Conservation (phyloP, 345 rosid genomes). For the Xanthoceras sorbifolium region DNA sequence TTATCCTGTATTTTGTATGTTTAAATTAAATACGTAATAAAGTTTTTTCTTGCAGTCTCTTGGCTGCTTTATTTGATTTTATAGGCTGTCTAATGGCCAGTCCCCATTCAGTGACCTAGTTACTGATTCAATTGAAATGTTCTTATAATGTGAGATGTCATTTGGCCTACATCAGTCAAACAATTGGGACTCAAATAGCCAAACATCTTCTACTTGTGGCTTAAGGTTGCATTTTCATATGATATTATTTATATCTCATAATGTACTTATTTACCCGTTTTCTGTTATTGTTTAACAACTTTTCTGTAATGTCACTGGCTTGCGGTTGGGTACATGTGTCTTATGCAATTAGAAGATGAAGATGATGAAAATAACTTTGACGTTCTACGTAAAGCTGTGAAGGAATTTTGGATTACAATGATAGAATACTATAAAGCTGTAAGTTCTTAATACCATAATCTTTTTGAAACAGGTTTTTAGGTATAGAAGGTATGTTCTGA, state of each 20-base stretch:
- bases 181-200: not conserved
- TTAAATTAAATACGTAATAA: not conserved
- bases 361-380: constrained; percentile 50
- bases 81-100: not conserved
- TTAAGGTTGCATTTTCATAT: not conserved
- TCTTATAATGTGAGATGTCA: not conserved
- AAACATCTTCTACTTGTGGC: not conserved
- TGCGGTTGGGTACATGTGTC: constrained; percentile 21
- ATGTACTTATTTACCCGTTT: not conserved
- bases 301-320: constrained; percentile 9
- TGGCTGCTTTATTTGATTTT: not conserved
- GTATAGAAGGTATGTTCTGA: too few relatives aligned
- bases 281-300: not conserved
- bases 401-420: constrained; percentile 56
- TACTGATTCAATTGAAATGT: not conserved
- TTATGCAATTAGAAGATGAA: constrained; percentile 31
- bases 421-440: constrained; percentile 70
- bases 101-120: not conserved
- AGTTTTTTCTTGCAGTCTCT: not conserved
- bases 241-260: not conserved
- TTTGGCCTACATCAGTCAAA: not conserved
- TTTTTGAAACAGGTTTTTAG: too few relatives aligned
- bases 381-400: constrained; percentile 54
- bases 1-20: not conserved
- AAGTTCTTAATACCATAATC: constrained; percentile 22